Conservation (phyloP, 2,329 filamentous ascomycete genomes). For the Thermoascus crustaceus region DNA sequence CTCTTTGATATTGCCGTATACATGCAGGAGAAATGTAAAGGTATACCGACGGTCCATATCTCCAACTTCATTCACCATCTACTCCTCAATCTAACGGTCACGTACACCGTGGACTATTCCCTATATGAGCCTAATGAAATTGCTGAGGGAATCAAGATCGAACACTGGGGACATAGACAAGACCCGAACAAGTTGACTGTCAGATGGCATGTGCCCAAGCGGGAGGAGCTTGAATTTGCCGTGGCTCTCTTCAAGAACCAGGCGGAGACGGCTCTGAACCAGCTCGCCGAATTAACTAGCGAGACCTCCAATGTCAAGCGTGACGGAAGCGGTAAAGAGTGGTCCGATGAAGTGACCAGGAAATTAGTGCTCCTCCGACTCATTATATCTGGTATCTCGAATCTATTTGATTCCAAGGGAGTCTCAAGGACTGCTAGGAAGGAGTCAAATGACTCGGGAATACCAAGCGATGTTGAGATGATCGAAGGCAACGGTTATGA, state of each 20-base stretch:
- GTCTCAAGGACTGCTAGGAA: conserved; percentile 51
- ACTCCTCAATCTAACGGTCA: conserved; percentile 86
- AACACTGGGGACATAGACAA: conserved; percentile 77
- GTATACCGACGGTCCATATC: conserved; percentile 88
- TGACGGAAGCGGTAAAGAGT: conserved; percentile 94
- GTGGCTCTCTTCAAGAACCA: conserved; percentile 83
- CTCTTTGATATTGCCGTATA: conserved; percentile 86
- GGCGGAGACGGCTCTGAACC: conserved; percentile 64
- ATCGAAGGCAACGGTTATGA: conserved; percentile 32
- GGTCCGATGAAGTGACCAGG: conserved; percentile 92
- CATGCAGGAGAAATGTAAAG: conserved; percentile 94
- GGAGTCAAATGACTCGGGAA: conserved; percentile 33
- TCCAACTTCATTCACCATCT: conserved; percentile 98
- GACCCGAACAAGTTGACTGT: conserved; percentile 70
- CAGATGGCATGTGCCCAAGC: conserved; percentile 79
- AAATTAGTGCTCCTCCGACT: conserved; percentile 81
- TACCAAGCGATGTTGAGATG: conserved; percentile 38
- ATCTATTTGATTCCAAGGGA: conserved; percentile 74
- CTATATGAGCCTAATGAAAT: conserved; percentile 76
- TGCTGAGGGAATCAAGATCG: conserved; percentile 60
- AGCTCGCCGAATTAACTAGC: conserved; percentile 71
- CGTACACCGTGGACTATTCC: conserved; percentile 82
- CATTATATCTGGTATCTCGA: conserved; percentile 82
- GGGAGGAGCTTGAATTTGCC: conserved; percentile 78
- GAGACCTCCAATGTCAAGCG: conserved; percentile 74